These are phyloP conservation scores for Sporothrix pseudoabietina DNA, from an alignment of 2,329 filamentous ascomycete genomes.

Conservation along the genomic window DNA sequence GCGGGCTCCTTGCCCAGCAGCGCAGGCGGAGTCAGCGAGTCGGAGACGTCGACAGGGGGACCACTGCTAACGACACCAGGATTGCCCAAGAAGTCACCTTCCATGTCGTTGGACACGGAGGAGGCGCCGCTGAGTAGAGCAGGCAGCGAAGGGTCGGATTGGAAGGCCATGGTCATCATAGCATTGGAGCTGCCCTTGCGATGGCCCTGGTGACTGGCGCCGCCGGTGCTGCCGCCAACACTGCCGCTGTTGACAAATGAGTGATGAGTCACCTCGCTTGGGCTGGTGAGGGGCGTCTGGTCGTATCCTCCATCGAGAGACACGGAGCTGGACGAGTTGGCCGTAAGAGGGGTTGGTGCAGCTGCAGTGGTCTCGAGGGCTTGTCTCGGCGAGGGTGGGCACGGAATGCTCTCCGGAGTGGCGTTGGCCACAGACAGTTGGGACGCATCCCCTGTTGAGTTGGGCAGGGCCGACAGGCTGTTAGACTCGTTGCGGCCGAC, in stretches of 20 bases:
- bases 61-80: constrained; percentile 49
- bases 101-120: constrained; percentile 64
- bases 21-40: constrained; percentile 58
- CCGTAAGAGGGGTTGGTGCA: constrained; percentile 45
- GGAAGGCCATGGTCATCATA: constrained; percentile 55
- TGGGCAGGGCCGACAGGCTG: constrained; percentile 23
- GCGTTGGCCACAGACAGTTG: constrained; percentile 30
- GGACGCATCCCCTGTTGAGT: constrained; percentile 2
- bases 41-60: constrained; percentile 53
- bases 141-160: constrained; percentile 65
- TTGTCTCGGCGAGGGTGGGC: constrained; percentile 47
- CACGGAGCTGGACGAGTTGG: constrained; percentile 55
- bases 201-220: constrained; percentile 5
- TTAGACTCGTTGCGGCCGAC: constrained; percentile 25
- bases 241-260: constrained; percentile 23
- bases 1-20: constrained; percentile 50
- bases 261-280: constrained; percentile 53
- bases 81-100: constrained; percentile 60
- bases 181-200: constrained; percentile 49
- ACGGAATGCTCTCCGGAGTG: constrained; percentile 40
- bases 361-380: constrained; percentile 36
- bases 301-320: constrained; percentile 49
- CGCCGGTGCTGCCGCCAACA: background rate
- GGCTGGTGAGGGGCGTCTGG: constrained; percentile 57
- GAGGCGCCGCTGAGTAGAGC: constrained; percentile 65